Base-by-base conservation (phyloP, 2,329 filamentous ascomycete species). In the Dryadomyces quercivorus region DNA sequence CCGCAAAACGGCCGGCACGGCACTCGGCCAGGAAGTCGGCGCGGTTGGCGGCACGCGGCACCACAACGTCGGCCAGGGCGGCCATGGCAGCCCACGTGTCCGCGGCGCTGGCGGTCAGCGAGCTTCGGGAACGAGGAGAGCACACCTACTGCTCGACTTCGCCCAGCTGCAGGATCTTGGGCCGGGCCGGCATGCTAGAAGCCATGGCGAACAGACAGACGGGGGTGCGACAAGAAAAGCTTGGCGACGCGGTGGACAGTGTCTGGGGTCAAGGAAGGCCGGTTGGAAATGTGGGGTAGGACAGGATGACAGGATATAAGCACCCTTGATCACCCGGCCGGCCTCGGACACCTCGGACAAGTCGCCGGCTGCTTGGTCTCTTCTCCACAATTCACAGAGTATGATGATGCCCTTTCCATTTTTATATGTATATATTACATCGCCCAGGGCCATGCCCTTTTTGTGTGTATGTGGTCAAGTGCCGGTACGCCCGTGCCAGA, bases 81-180 rank as follows among this genome's bases (percentile, higher is more conserved):
- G 72, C 69, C 54, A 93, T 74, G 5, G 75, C 67, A n/a, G 76
- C 65, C 82, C 84, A 90, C 56, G 79, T 72, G 44, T 79, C 71
- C 57, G 82, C 74, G 44, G 86, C 87, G 64, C 84, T 87, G 64
- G 2, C 1, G 6, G 22, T 40, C 21, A 44, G 46, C 18, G 26
- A 45, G 45, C 8, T 15, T 43, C 40, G 44, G 54, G 5, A 4
- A 10, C 26, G 26, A 22, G 46, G 42, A n/a, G 31, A 56, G 34
- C n/a, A 8, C 22, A 75, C 79, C 61, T 69, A 86, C 83, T 83
- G 78, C 55, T 78, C 75, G 58, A 88, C 80, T 42, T 72, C 63
- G 50, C 84, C 84, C 16, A 88, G 70, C 45, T 84, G 73, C 8
- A 87, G 73, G 50, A 84, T 76, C 62, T 81, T 83, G 43, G 77